Base-by-base conservation (phyloP, 2,329 filamentous ascomycete genomes). In the Ophiocordyceps sinensis region DNA sequence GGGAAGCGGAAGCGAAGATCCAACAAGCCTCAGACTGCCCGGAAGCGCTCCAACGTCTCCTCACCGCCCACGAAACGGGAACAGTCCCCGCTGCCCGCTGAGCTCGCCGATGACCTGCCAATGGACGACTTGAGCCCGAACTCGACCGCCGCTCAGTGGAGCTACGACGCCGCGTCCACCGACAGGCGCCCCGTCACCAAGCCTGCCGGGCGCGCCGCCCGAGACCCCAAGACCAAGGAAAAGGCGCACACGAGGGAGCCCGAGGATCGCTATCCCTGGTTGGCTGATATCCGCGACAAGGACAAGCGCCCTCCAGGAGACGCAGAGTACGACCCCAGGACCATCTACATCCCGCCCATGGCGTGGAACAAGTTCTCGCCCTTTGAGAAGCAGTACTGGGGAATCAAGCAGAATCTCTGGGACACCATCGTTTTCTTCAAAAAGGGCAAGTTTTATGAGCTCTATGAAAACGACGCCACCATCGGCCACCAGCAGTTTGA, bases 341-440 rank as follows among this genome's bases (percentile, higher is more conserved):
- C 87, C 0, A 73, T 98, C n/a, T 94, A 81, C 59, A 82, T 98
- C 29, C 91, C 91, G 1, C 83, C 85, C 0, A 56, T 69, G 29
- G 85, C 86, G 0, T 94, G 81, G 79, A 64, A 65, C 28, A 80
- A 83, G 23, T 95, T 98, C 57, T 93, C 88, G 0, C 76, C 89
- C 0, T 98, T 98, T 49, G 91, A 98, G 62, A 93, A 87, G 60
- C 91, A 98, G 57, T 98, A 98, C 59, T 98, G 91, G 91, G 86
- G 94, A 54, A 96, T 98, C 61, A 98, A 98, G 65, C 84, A 88
- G 60, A 95, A 95, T 52, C 85, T 93, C 49, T 96, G 85, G 84
- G 87, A 95, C 49, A 95, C 88, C 0, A 82, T 98, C 37, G 89
- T 98, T 14, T 98, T 98, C 64, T 98, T 98, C 78, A 98, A 96